Evolutionary conservation across 2,329 filamentous ascomycete genomes (phyloP).

Genomic region (Phoma sp.): DNA sequence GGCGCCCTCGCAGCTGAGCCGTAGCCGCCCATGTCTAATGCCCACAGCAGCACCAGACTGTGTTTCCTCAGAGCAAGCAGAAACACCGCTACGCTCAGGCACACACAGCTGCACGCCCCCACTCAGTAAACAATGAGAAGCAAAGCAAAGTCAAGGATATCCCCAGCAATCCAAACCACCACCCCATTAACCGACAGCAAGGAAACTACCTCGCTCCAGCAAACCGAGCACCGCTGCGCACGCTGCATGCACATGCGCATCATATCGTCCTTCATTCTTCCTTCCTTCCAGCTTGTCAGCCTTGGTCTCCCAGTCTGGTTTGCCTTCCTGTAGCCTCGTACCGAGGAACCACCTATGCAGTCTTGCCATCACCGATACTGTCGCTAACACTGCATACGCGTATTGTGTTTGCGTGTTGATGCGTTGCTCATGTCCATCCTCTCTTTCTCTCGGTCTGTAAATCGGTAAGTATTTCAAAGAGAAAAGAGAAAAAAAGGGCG

Average conservation of each 20-base stretch:
- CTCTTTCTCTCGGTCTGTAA: too few species aligned
- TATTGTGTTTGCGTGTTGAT: too few species aligned
- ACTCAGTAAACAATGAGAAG: background rate
- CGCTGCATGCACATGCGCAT: background rate
- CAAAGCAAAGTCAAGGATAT: conserved; percentile 28
- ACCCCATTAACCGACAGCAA: conserved; percentile 21
- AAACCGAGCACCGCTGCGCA: conserved; percentile 25
- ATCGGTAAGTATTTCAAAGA: too few species aligned
- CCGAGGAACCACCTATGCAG: too few species aligned
- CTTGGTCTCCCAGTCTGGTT: too few species aligned
- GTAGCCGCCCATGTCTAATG: background rate
- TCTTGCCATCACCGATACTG: too few species aligned
- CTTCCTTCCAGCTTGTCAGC: too few species aligned
- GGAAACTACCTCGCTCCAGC: conserved; percentile 30
- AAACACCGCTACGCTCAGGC: background rate
- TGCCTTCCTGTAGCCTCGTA: too few species aligned
- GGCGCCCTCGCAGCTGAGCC: background rate
- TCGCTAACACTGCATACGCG: too few species aligned
- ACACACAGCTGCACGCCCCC: conserved; percentile 1
- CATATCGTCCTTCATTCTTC: conserved; percentile 17
- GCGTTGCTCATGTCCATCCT: too few species aligned
- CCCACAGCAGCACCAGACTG: background rate
- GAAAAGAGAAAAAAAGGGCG: too few species aligned
- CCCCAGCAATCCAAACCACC: conserved; percentile 16
- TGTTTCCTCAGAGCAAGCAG: too few species aligned